Evolutionary conservation across 305 asterid species (phyloP).

Genomic region (Ajuga reptans): DNA sequence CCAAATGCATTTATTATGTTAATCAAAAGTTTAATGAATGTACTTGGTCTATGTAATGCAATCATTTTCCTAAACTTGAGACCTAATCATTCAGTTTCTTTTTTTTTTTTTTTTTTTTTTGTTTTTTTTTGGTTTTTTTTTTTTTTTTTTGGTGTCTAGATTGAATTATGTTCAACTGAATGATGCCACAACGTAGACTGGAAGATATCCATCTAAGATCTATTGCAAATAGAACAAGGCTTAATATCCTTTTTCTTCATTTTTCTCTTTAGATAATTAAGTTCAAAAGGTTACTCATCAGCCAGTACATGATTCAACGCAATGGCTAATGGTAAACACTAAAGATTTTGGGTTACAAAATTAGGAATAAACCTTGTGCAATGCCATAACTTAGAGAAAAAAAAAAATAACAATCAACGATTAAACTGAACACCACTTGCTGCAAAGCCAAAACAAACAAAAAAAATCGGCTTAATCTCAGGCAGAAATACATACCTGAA

Average conservation of each 20-base stretch:
- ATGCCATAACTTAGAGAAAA: background rate
- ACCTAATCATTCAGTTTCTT: background rate
- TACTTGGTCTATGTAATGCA: background rate
- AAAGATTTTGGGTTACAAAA: background rate
- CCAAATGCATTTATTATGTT: background rate
- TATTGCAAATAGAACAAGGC: background rate
- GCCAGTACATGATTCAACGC: background rate
- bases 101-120: too few relatives aligned
- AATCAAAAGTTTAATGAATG: background rate
- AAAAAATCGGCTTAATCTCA: background rate
- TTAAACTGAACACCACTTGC: background rate
- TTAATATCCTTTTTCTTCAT: background rate
- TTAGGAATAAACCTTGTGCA: background rate
- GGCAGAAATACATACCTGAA: conserved; percentile 49
- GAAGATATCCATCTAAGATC: background rate
- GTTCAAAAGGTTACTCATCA: background rate
- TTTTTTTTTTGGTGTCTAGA: background rate
- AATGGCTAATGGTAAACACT: background rate
- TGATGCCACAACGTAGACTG: background rate
- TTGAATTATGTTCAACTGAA: background rate
- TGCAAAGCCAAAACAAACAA: conserved; percentile 13
- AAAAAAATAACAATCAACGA: background rate
- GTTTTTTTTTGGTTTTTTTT: too few relatives aligned
- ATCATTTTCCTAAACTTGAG: background rate
- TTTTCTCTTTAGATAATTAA: background rate